Percentiles rank a stretch among this genome's conserved stretches.
phyloP scores from a whole-genome alignment of 345 rosid genomes.

The Brassica incana region DNA sequence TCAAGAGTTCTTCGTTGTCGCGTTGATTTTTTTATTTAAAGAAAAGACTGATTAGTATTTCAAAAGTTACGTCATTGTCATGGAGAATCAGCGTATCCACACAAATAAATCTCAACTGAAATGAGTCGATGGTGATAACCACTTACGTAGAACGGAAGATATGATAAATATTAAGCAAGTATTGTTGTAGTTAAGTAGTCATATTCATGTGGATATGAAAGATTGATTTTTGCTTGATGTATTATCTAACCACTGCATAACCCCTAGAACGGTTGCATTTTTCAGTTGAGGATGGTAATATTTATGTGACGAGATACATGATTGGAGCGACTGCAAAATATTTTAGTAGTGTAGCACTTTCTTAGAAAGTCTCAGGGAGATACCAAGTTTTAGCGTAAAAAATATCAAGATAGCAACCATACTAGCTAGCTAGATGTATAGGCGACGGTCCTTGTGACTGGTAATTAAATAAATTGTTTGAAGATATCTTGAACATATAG shows the following conservation, averaged over 20 bases:
- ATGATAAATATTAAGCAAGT: not conserved
- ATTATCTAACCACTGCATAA: not conserved
- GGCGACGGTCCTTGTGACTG: not conserved
- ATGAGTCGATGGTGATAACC: not conserved
- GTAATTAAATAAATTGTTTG: not conserved
- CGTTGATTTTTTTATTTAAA: constrained; percentile 6
- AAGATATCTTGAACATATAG: not conserved
- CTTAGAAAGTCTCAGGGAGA: not conserved
- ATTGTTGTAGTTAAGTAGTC: not conserved
- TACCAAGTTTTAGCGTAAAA: constrained; percentile 3
- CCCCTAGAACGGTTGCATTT: not conserved
- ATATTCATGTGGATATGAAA: not conserved
- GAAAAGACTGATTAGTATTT: constrained; percentile 4
- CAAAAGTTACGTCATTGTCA: constrained; percentile 11
- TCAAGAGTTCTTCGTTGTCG: not conserved
- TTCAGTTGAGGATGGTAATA: not conserved
- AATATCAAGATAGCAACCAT: not conserved
- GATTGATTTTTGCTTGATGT: not conserved
- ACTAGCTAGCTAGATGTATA: not conserved
- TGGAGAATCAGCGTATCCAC: constrained; percentile 13
- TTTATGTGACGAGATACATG: not conserved
- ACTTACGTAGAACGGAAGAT: not conserved
- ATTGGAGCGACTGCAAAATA: not conserved
- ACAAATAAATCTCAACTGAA: constrained; percentile 1
- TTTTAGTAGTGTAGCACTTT: constrained; percentile 2